Conservation (phyloP, 805 yeast species). For the Metschnikowia rubicola region DNA sequence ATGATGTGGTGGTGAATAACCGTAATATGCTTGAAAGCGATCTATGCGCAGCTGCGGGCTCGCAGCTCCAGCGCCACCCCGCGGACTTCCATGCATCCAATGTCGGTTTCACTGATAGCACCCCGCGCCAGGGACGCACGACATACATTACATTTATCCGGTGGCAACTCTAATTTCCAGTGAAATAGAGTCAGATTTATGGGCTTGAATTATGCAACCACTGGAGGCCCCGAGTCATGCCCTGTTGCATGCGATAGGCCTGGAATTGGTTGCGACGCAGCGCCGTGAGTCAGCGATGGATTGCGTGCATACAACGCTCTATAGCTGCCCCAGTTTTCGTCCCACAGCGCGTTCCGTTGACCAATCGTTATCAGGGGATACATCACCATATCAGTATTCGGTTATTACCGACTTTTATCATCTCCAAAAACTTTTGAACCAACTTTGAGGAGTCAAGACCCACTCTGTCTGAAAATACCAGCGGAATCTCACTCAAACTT, state of each 20-base stretch:
- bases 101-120: not conserved
- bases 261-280: not conserved
- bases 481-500: too few relatives aligned
- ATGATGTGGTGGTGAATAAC: not conserved
- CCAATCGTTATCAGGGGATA: not conserved
- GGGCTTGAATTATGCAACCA: too few relatives aligned
- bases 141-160: too few relatives aligned
- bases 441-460: too few relatives aligned
- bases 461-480: too few relatives aligned
- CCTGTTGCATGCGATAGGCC: too few relatives aligned
- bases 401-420: not conserved
- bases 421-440: too few relatives aligned
- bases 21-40: not conserved
- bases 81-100: slow-evolving; percentile 6
- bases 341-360: too few relatives aligned
- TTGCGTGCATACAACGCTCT: slow-evolving; percentile 1
- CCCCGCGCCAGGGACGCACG: too few relatives aligned
- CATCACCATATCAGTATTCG: not conserved
- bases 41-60: not conserved
- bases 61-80: slow-evolving; percentile 3
- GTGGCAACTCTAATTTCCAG: too few relatives aligned
- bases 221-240: too few relatives aligned
- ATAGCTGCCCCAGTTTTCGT: slow-evolving; percentile 2
- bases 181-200: too few relatives aligned
- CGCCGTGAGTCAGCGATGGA: slow-evolving; percentile 2